A percentile compares a stretch with the other conserved stretches of the same genome.
Conservation (phyloP, 169 alveolate species). For the Plasmodium fragile region DNA sequence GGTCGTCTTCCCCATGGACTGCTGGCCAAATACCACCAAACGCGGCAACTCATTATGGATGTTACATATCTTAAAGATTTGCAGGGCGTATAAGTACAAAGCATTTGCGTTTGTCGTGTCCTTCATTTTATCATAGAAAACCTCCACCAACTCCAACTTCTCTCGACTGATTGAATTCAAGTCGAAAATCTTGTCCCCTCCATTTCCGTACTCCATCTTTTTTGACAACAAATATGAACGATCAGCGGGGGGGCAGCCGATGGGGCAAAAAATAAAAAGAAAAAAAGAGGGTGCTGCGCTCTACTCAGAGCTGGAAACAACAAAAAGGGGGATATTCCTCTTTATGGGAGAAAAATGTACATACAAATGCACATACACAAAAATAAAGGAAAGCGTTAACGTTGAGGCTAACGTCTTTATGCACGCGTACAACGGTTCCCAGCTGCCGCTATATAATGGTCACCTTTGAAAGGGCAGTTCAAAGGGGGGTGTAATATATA, state of each 20-base stretch:
- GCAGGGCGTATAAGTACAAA: constrained; percentile 87
- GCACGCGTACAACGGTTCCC: background rate
- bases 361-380: background rate
- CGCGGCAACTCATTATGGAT: constrained; percentile 92
- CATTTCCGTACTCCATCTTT: constrained; percentile 71
- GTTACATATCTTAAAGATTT: constrained; percentile 89
- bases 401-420: background rate
- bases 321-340: background rate
- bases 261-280: background rate
- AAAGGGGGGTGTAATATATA: background rate
- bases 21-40: constrained; percentile 93
- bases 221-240: background rate
- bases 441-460: background rate
- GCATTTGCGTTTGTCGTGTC: constrained; percentile 85
- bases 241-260: background rate
- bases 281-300: background rate
- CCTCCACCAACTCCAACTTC: constrained; percentile 59
- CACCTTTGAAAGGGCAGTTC: background rate
- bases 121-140: constrained; percentile 70
- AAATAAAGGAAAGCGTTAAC: background rate
- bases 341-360: background rate
- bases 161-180: constrained; percentile 71
- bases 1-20: constrained; percentile 93
- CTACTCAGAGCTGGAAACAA: background rate
- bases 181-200: constrained; percentile 72